A percentile compares a stretch with the other conserved stretches of the same genome.
Evolutionary conservation across 2,329 filamentous ascomycete species (phyloP).

Genomic region (Cladophialophora yegresii): DNA sequence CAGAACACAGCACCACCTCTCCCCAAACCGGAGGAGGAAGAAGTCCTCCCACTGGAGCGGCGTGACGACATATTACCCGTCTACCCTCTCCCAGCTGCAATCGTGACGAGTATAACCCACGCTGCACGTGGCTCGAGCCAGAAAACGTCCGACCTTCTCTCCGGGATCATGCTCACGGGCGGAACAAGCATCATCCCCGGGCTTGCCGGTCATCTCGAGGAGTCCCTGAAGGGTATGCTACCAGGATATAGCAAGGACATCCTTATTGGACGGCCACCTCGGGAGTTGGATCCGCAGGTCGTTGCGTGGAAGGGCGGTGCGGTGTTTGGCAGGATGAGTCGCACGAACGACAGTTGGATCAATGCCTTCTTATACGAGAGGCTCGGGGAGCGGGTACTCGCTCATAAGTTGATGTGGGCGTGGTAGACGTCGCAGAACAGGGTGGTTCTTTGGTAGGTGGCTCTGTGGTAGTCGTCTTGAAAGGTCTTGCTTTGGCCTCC

Average conservation of each 20-base stretch:
- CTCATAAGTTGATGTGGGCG: slow-evolving; percentile 73
- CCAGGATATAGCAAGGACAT: slow-evolving; percentile 67
- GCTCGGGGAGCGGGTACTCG: slow-evolving; percentile 75
- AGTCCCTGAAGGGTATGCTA: slow-evolving; percentile 68
- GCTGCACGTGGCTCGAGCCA: slow-evolving; percentile 87
- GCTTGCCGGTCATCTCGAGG: slow-evolving; percentile 80
- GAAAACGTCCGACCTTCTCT: slow-evolving; percentile 85
- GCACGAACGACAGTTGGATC: slow-evolving; percentile 94
- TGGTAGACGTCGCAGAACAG: slow-evolving; percentile 45
- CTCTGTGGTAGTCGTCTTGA: background rate
- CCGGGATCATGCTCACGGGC: slow-evolving; percentile 86
- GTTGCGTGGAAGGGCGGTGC: slow-evolving; percentile 97
- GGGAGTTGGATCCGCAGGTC: slow-evolving; percentile 96
- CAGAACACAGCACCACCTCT: slow-evolving; percentile 30
- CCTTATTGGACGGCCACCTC: slow-evolving; percentile 68
- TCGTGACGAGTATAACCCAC: slow-evolving; percentile 84
- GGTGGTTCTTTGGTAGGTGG: background rate
- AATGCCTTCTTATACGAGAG: slow-evolving; percentile 84
- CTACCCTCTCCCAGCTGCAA: slow-evolving; percentile 82
- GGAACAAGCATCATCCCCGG: slow-evolving; percentile 79
- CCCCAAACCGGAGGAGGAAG: slow-evolving; percentile 37
- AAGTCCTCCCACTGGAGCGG: slow-evolving; percentile 55
- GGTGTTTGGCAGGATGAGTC: slow-evolving; percentile 84
- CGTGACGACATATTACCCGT: slow-evolving; percentile 80
- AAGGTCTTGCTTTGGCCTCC: background rate